These are phyloP conservation scores for Jimgerdemannia lactiflua DNA, from an alignment of 192 early-diverging fungal species.

Conservation along the genomic window DNA sequence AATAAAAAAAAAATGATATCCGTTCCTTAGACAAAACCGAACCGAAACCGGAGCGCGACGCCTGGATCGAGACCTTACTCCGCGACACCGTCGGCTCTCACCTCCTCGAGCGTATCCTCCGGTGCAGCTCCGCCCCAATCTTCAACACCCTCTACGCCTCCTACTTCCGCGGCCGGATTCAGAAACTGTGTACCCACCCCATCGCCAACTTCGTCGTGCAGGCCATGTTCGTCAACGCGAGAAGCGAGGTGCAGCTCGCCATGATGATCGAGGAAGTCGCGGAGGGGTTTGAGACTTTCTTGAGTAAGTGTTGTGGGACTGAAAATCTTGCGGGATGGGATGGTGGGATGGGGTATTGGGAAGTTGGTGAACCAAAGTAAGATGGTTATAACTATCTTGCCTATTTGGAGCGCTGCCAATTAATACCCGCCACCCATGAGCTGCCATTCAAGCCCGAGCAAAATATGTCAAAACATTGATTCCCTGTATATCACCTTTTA, in stretches of 20 bases:
- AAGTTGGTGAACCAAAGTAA: too few relatives aligned
- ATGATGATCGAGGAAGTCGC: slow-evolving; percentile 62
- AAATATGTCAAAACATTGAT: too few relatives aligned
- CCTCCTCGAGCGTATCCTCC: slow-evolving; percentile 68
- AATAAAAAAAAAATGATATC: background rate
- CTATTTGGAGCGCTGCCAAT: too few relatives aligned
- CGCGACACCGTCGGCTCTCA: slow-evolving; percentile 76
- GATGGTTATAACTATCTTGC: too few relatives aligned
- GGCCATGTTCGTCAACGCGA: slow-evolving; percentile 60
- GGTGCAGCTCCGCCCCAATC: slow-evolving; percentile 44
- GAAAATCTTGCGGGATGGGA: background rate
- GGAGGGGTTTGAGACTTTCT: slow-evolving; percentile 54
- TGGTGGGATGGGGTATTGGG: too few relatives aligned
- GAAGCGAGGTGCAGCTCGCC: slow-evolving; percentile 55
- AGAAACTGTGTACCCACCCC: slow-evolving; percentile 62
- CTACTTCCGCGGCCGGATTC: slow-evolving; percentile 61
- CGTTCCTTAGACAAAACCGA: slow-evolving; percentile 13
- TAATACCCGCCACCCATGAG: too few relatives aligned
- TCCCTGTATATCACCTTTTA: too few relatives aligned
- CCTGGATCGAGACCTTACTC: slow-evolving; percentile 56
- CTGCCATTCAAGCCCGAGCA: too few relatives aligned
- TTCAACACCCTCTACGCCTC: slow-evolving; percentile 63
- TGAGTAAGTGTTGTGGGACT: slow-evolving; percentile 40
- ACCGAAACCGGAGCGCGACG: slow-evolving; percentile 43
- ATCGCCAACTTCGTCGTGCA: slow-evolving; percentile 87